A percentile compares a stretch with the other conserved stretches of the same genome.
Evolutionary conservation across 768 basidiomycete genomes (phyloP).

Genomic region (Termitomyces sp.): DNA sequence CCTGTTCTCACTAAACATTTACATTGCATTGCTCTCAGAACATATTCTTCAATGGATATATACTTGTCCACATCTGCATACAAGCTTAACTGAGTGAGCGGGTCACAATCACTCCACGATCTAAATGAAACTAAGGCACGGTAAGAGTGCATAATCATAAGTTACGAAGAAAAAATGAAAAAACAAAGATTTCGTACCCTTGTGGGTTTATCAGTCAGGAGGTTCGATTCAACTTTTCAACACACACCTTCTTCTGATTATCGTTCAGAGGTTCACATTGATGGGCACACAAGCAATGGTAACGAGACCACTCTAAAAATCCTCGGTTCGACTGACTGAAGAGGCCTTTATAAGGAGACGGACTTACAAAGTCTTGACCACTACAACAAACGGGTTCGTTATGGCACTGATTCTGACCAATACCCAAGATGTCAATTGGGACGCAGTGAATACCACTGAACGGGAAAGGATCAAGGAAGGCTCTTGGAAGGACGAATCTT

Average conservation of each 20-base stretch:
- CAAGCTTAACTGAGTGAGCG: neutral
- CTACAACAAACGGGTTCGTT: constrained; percentile 36
- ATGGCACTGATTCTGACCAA: constrained; percentile 21
- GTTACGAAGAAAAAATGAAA: neutral
- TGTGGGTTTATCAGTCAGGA: neutral
- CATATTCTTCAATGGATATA: neutral
- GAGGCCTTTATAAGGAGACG: neutral
- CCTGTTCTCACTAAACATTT: neutral
- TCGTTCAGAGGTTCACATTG: constrained; percentile 15
- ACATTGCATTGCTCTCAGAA: neutral
- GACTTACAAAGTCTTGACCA: constrained; percentile 24
- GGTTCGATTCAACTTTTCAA: neutral
- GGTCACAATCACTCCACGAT: neutral
- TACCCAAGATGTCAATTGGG: constrained; percentile 22
- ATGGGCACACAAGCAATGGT: constrained; percentile 35
- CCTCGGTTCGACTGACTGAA: neutral
- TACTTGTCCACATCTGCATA: neutral
- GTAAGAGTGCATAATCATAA: neutral
- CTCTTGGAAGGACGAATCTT: neutral
- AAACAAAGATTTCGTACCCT: neutral
- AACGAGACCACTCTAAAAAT: constrained; percentile 28
- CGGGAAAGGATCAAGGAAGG: neutral
- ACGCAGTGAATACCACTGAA: constrained; percentile 25
- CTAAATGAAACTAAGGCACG: neutral
- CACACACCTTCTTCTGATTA: too few relatives aligned